A percentile compares a stretch with the other conserved stretches of the same genome.
Conservation (phyloP, 2,329 filamentous ascomycete genomes). For the Arthrinium puccinioides region DNA sequence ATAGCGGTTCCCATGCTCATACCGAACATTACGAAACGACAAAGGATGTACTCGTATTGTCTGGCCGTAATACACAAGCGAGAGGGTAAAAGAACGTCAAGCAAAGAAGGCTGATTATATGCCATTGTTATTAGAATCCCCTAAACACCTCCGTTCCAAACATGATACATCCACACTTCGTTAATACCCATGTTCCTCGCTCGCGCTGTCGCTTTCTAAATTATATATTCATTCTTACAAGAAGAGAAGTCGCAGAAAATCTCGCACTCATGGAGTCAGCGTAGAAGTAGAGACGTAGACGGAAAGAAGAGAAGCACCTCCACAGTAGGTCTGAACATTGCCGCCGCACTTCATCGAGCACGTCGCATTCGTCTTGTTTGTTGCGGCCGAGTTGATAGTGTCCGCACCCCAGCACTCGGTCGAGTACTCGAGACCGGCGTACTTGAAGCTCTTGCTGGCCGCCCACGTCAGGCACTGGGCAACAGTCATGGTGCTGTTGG, state of each 20-base stretch:
- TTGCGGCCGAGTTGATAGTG: background rate
- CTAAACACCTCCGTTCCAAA: too few relatives aligned
- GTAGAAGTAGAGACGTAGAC: conserved; percentile 2
- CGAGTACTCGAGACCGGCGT: conserved; percentile 29
- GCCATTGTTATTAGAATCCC: too few relatives aligned
- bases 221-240: background rate
- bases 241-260: background rate
- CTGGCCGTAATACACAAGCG: too few relatives aligned
- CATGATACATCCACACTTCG: too few relatives aligned
- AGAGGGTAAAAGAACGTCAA: too few relatives aligned
- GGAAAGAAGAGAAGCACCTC: conserved; percentile 1
- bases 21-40: too few relatives aligned
- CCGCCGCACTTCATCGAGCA: conserved; percentile 2
- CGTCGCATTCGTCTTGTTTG: background rate
- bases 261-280: too few relatives aligned
- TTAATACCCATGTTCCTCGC: too few relatives aligned
- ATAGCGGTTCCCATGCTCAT: too few relatives aligned
- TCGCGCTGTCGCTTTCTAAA: too few relatives aligned
- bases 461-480: conserved; percentile 21
- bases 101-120: too few relatives aligned
- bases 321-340: background rate
- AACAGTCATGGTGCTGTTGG: conserved; percentile 24
- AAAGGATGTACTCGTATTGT: too few relatives aligned
- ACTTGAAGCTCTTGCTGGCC: conserved; percentile 23
- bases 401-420: conserved; percentile 25